Evolutionary conservation across 441 rosid species (phyloP).

Genomic region (Flueggea neowawraea): DNA sequence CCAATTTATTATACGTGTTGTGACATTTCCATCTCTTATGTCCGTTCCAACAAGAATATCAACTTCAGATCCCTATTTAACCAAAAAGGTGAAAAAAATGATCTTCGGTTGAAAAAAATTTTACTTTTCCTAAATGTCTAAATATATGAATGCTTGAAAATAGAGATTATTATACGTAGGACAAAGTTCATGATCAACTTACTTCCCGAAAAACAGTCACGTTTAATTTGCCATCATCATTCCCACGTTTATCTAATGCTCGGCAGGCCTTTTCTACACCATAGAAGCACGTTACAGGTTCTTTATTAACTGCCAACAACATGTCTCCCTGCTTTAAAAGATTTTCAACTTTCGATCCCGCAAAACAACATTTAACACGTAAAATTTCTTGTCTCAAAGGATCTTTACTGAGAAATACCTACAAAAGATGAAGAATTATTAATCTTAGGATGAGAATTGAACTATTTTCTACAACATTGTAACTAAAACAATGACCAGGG

Average conservation of each 20-base stretch:
- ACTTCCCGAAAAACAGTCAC: slow-evolving; percentile 92
- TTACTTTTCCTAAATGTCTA: too few species aligned
- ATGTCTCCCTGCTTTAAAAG: slow-evolving; percentile 91
- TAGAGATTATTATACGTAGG: too few species aligned
- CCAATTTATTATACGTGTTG: slow-evolving; percentile 79
- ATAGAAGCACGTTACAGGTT: slow-evolving; percentile 88
- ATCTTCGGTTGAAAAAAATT: too few species aligned
- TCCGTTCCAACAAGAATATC: slow-evolving; percentile 87
- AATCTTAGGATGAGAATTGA: too few species aligned
- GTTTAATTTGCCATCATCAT: slow-evolving; percentile 55
- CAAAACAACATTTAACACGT: slow-evolving; percentile 92
- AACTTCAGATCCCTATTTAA: slow-evolving; percentile 70
- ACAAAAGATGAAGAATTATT: too few species aligned
- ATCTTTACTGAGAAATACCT: slow-evolving; percentile 94
- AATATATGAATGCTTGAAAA: too few species aligned
- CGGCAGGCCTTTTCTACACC: slow-evolving; percentile 92
- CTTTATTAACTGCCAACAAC: slow-evolving; percentile 89
- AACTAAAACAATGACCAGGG: too few species aligned
- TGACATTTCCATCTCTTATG: slow-evolving; percentile 89
- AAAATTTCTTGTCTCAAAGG: slow-evolving; percentile 83
- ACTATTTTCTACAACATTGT: too few species aligned
- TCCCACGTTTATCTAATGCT: slow-evolving; percentile 48
- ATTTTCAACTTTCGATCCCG: slow-evolving; percentile 91
- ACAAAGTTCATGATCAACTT: not conserved
- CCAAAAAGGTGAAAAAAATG: not conserved